These are phyloP conservation scores for Scedosporium apiospermum DNA, from an alignment of 2,329 filamentous ascomycete genomes.

Conservation along the genomic window DNA sequence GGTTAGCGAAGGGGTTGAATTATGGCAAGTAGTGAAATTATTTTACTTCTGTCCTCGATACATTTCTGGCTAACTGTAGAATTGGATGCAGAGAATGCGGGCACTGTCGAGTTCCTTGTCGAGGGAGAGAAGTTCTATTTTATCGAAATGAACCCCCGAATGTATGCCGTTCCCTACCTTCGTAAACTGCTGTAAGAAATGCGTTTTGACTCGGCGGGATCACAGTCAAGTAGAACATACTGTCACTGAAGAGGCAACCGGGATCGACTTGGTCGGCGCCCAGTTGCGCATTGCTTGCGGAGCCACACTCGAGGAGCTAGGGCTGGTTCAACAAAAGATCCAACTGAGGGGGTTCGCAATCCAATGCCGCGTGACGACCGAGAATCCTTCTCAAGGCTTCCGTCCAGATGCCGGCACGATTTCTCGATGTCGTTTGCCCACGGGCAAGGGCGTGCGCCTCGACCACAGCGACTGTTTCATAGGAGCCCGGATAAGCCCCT, in stretches of 20 bases:
- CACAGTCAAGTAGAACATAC: slow-evolving; percentile 86
- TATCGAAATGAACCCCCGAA: slow-evolving; percentile 98
- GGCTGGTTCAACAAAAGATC: slow-evolving; percentile 93
- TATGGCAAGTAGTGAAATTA: slow-evolving; percentile 61
- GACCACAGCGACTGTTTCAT: slow-evolving; percentile 95
- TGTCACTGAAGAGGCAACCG: slow-evolving; percentile 97
- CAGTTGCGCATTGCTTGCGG: slow-evolving; percentile 99
- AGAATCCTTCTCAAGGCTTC: slow-evolving; percentile 85
- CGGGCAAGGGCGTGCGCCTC: slow-evolving; percentile 86
- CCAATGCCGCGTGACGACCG: slow-evolving; percentile 97
- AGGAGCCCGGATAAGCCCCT: slow-evolving; percentile 71
- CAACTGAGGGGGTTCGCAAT: slow-evolving; percentile 93
- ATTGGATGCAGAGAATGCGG: slow-evolving; percentile 39
- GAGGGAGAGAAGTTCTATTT: slow-evolving; percentile 98
- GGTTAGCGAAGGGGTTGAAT: slow-evolving; percentile 86
- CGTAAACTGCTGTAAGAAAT: no score
- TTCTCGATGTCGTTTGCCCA: slow-evolving; percentile 93
- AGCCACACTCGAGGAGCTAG: slow-evolving; percentile 84
- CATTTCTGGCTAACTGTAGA: no score
- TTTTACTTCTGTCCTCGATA: no score
- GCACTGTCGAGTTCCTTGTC: slow-evolving; percentile 96
- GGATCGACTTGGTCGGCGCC: slow-evolving; percentile 95
- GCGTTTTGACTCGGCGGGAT: no score
- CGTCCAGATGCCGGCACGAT: slow-evolving; percentile 96
- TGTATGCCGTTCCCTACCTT: slow-evolving; percentile 23